Evolutionary conservation across 768 basidiomycete species (phyloP).

Genomic region (Cantharellus anzutake): DNA sequence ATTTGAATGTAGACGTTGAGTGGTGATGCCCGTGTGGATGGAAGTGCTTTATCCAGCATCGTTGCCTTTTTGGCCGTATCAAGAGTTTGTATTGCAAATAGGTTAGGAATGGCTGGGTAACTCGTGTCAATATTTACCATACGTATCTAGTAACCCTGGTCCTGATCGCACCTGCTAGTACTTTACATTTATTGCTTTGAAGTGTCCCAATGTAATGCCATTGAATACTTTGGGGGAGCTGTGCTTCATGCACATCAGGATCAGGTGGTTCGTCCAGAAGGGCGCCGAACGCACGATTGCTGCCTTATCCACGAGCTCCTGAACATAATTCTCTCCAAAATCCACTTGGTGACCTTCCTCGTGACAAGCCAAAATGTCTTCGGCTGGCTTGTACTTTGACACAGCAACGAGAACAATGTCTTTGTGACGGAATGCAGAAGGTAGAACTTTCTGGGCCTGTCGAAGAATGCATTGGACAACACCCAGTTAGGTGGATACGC

Average conservation of each 20-base stretch:
- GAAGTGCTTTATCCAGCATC: slow-evolving; percentile 55
- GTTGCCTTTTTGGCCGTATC: slow-evolving; percentile 65
- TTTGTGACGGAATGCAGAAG: neutral
- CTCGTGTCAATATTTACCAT: neutral
- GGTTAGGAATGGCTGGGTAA: slow-evolving; percentile 60
- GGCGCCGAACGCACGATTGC: slow-evolving; percentile 28
- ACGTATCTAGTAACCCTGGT: neutral
- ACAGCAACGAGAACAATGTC: slow-evolving; percentile 55
- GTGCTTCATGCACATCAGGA: slow-evolving; percentile 2
- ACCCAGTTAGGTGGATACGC: neutral
- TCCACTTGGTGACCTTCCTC: slow-evolving; percentile 55
- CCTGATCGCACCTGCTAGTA: slow-evolving; percentile 46
- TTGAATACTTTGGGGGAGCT: slow-evolving; percentile 77
- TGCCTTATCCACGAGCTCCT: slow-evolving; percentile 81
- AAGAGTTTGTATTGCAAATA: slow-evolving; percentile 74
- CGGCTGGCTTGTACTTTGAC: slow-evolving; percentile 80
- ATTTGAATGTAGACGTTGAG: slow-evolving; percentile 80
- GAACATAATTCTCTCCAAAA: slow-evolving; percentile 97
- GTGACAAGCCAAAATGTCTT: slow-evolving; percentile 72
- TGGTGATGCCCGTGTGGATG: slow-evolving; percentile 31
- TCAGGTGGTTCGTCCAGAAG: neutral
- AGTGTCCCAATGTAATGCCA: slow-evolving; percentile 97
- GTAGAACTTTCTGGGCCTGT: neutral
- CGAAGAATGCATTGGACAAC: neutral
- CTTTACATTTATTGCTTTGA: slow-evolving; percentile 86